Evolutionary conservation across 495 filamentous ascomycete genomes (phyloP), one percentile per base, ranked within the genome.

Genomic region (Talaromyces proteolyticus): DNA sequence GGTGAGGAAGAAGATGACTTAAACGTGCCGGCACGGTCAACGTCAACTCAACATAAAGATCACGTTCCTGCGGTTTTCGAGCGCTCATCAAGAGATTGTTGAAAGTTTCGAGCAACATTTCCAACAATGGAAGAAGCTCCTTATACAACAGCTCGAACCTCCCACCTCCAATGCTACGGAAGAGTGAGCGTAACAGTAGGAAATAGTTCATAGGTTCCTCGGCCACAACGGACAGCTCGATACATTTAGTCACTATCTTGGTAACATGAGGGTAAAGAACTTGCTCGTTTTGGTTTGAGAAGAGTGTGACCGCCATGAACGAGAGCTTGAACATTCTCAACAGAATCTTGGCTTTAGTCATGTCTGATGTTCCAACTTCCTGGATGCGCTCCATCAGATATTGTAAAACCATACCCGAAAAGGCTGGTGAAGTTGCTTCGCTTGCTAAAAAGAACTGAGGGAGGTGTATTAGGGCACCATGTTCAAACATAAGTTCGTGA

Each of bases 191-290:
- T 37, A 99, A 73, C 2, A 99, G 80, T 14, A 95, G 75, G 75
- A 97, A 99, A 64, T 97, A 97, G 68, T 99, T 97, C 86, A 95
- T 95, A 2, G 94, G 94, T 57, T 96, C 91, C 57, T 96, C 90
- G 1, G 94, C 94, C 29, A 84, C 95, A 14, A 92, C 94, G 10
- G 92, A 96, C 24, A 97, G 75, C 67, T 96, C 87, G 51, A 97
- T 95, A 11, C 91, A 96, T 63, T 94, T 88, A 22, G 91, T 95
- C 49, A 99, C 87, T 53, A 99, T 94, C 62, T 93, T 91, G 37
- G 90, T 86, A 40, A 99, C 93, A 65, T 97, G 94, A 0, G 94
- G 94, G 38, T 96, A 77, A 14, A 99, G 73, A 2, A 99, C 91
- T 59, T 89, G 87, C 63, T 99, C 94, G 58, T 99, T 99, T 62